A percentile compares a stretch with the other conserved stretches of the same genome.
Evolutionary conservation across 805 yeast genomes (phyloP).

Genomic region (Candida rishiriensis): DNA sequence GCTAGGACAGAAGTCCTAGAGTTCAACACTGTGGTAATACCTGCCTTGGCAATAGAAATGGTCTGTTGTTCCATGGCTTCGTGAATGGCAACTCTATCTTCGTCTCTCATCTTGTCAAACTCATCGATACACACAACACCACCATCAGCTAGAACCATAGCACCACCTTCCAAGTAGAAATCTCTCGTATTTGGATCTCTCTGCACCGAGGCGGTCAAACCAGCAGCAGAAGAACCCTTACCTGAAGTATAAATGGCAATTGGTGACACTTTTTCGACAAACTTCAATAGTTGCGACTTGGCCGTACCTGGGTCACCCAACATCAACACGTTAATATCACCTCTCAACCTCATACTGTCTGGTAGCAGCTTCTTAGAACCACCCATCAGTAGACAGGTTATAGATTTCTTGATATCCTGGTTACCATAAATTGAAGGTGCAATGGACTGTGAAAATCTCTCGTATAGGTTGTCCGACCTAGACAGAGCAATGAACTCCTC

Average conservation of each 20-base stretch:
- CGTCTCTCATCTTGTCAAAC: constrained; percentile 98
- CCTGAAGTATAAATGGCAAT: constrained; percentile 96
- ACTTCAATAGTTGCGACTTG: constrained; percentile 90
- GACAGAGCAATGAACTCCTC: constrained; percentile 82
- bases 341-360: constrained; percentile 94
- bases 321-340: constrained; percentile 89
- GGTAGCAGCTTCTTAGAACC: constrained; percentile 91
- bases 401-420: constrained; percentile 86
- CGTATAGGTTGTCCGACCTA: constrained; percentile 79
- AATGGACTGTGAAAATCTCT: constrained; percentile 78
- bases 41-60: constrained; percentile 97
- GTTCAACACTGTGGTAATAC: constrained; percentile 93
- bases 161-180: constrained; percentile 97
- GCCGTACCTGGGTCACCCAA: constrained; percentile 99
- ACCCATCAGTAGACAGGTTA: constrained; percentile 87
- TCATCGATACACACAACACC: constrained; percentile 99
- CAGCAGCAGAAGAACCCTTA: constrained; percentile 99
- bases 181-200: constrained; percentile 85
- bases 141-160: constrained; percentile 99
- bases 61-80: constrained; percentile 99
- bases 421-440: constrained; percentile 98
- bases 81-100: constrained; percentile 97
- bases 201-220: constrained; percentile 97
- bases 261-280: constrained; percentile 92
- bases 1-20: constrained; percentile 96